Percentiles rank a stretch among this genome's conserved stretches.
Evolutionary conservation across 108 stramenopile genomes (phyloP).

Genomic region (Asterionellopsis glacialis): DNA sequence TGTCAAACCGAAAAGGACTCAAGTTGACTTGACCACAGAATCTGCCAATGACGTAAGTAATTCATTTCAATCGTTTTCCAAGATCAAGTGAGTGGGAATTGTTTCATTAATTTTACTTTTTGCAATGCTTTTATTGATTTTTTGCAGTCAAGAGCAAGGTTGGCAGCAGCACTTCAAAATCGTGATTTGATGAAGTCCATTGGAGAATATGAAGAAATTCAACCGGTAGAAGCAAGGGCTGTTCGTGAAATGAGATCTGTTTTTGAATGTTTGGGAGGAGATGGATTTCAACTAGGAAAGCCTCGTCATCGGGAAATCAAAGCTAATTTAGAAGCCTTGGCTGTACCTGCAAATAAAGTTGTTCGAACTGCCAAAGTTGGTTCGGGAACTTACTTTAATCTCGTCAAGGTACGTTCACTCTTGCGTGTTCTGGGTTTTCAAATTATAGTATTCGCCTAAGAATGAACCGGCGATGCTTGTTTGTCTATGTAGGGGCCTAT

Average conservation of each 20-base stretch:
- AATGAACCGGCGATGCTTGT: too few relatives aligned
- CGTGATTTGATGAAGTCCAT: slow-evolving; percentile 79
- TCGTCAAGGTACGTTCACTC: slow-evolving; percentile 9
- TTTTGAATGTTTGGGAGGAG: slow-evolving; percentile 76
- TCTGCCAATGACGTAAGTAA: slow-evolving; percentile 53
- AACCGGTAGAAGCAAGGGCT: slow-evolving; percentile 70
- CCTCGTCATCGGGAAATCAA: slow-evolving; percentile 43
- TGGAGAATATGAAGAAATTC: slow-evolving; percentile 84
- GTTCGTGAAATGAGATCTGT: slow-evolving; percentile 79
- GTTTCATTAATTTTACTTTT: not conserved
- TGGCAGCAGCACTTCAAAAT: slow-evolving; percentile 74
- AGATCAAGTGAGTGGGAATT: not conserved
- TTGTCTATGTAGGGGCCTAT: slow-evolving; percentile 19
- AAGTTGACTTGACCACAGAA: slow-evolving; percentile 31
- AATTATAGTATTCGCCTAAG: too few relatives aligned
- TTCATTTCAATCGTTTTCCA: not conserved
- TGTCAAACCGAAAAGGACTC: slow-evolving; percentile 28
- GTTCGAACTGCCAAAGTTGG: slow-evolving; percentile 83
- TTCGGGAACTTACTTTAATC: slow-evolving; percentile 56
- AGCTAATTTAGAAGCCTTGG: slow-evolving; percentile 34
- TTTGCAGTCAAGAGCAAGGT: slow-evolving; percentile 54
- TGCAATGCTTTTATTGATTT: slow-evolving; percentile 1
- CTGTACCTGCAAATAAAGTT: slow-evolving; percentile 53
- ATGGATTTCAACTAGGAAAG: slow-evolving; percentile 43
- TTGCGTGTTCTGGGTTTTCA: not conserved